These are phyloP conservation scores for Aureobasidium musti DNA, from an alignment of 2,329 filamentous ascomycete genomes.

Conservation along the genomic window DNA sequence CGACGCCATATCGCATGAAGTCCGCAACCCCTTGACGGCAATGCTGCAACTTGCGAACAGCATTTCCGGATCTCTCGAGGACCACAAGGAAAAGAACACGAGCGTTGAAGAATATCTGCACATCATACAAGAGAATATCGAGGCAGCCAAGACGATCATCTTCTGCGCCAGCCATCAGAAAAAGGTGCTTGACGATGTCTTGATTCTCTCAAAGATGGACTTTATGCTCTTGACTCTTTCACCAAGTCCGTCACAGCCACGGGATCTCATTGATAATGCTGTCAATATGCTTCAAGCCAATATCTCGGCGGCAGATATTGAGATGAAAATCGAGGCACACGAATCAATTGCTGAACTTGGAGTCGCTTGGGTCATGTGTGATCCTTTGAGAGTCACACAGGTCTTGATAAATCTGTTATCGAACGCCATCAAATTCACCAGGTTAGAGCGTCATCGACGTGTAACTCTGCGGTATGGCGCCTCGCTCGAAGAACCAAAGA, in stretches of 20 bases:
- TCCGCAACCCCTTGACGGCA: slow-evolving; percentile 49
- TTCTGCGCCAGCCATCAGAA: slow-evolving; percentile 13
- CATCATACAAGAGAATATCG: slow-evolving; percentile 24
- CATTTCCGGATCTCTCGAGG: slow-evolving; percentile 41
- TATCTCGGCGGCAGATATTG: slow-evolving; percentile 40
- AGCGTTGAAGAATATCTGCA: background rate
- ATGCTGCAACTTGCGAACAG: slow-evolving; percentile 51
- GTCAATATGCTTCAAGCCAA: slow-evolving; percentile 46
- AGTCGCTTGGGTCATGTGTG: slow-evolving; percentile 37
- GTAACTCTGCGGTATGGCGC: slow-evolving; percentile 39
- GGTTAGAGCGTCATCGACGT: slow-evolving; percentile 21
- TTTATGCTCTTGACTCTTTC: slow-evolving; percentile 43
- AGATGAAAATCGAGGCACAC: slow-evolving; percentile 40
- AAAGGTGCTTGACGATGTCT: slow-evolving; percentile 51
- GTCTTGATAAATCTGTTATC: slow-evolving; percentile 40
- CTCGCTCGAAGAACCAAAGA: slow-evolving; percentile 38
- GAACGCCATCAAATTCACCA: slow-evolving; percentile 38
- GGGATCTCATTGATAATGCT: slow-evolving; percentile 42
- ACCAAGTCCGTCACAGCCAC: slow-evolving; percentile 42
- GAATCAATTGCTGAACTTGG: slow-evolving; percentile 41
- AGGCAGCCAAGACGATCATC: slow-evolving; percentile 31
- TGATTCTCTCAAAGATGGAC: slow-evolving; percentile 47
- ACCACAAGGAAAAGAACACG: background rate
- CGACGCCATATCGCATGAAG: slow-evolving; percentile 46
- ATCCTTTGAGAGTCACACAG: slow-evolving; percentile 39